These are phyloP conservation scores for Arachnopeziza araneosa DNA, from an alignment of 2,329 filamentous ascomycete species.

Conservation along the genomic window DNA sequence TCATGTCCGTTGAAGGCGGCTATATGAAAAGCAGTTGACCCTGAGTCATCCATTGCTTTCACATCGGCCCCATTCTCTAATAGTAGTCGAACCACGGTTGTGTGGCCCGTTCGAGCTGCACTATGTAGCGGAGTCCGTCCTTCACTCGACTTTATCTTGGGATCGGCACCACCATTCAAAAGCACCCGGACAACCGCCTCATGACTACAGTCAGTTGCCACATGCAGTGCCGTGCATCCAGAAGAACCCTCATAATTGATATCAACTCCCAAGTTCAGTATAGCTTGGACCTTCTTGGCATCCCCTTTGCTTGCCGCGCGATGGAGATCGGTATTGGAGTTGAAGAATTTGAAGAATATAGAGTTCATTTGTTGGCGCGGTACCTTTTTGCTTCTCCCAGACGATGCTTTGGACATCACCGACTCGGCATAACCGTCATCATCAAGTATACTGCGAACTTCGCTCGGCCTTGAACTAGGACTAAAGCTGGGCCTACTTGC, in stretches of 20 bases:
- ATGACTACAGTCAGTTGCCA: conserved; percentile 8
- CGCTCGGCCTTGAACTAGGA: background rate
- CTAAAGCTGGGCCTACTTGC: background rate
- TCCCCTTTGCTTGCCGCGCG: conserved; percentile 6
- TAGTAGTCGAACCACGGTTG: conserved; percentile 6
- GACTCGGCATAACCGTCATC: conserved; percentile 1
- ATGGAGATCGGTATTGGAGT: conserved; percentile 5
- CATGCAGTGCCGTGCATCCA: background rate
- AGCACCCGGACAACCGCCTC: conserved; percentile 8
- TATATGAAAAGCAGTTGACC: conserved; percentile 8
- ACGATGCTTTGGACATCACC: conserved; percentile 1
- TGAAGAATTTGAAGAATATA: conserved; percentile 8
- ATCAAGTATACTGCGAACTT: conserved; percentile 2
- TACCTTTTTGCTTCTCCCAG: conserved; percentile 1
- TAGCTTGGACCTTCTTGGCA: conserved; percentile 1
- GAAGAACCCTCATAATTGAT: conserved; percentile 1
- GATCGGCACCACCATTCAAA: background rate
- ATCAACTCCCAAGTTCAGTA: conserved; percentile 2
- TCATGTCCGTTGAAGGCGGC: conserved; percentile 4
- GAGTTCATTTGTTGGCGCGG: background rate
- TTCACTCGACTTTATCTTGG: conserved; percentile 2
- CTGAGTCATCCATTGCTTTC: conserved; percentile 2
- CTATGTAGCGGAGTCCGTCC: background rate
- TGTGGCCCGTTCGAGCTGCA: background rate
- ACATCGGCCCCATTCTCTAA: conserved; percentile 11